Evolutionary conservation across 495 filamentous ascomycete species (phyloP).

Genomic region (Penicillium parvum): DNA sequence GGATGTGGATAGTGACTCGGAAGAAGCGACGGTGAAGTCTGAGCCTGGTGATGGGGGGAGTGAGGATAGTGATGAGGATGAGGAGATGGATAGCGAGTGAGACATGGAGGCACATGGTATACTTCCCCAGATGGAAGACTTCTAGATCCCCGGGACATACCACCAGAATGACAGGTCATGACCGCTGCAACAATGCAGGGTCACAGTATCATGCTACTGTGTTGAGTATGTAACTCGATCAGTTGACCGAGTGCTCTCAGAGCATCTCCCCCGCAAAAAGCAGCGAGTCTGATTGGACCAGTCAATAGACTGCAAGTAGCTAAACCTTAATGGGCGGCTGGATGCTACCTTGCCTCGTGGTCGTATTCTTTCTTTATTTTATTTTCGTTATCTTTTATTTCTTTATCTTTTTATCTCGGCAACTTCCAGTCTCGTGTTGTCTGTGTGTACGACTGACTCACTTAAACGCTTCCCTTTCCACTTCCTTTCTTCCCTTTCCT

Average conservation of each 20-base stretch:
- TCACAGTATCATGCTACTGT: too few relatives aligned
- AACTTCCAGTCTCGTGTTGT: neutral
- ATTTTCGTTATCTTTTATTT: neutral
- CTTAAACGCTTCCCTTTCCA: neutral
- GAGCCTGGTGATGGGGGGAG: slow-evolving; percentile 7
- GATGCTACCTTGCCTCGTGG: slow-evolving; percentile 24
- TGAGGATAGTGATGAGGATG: neutral
- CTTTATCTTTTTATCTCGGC: neutral
- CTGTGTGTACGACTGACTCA: neutral
- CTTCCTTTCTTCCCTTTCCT: neutral
- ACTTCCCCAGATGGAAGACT: too few relatives aligned
- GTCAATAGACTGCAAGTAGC: too few relatives aligned
- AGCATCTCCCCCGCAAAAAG: slow-evolving; percentile 5
- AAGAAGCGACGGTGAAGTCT: slow-evolving; percentile 8
- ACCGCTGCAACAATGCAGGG: too few relatives aligned
- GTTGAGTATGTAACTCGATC: too few relatives aligned
- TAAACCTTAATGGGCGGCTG: slow-evolving; percentile 1
- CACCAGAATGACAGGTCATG: too few relatives aligned
- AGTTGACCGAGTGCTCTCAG: too few relatives aligned
- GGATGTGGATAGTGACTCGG: slow-evolving; percentile 11
- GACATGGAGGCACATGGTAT: neutral
- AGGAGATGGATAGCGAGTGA: slow-evolving; percentile 4
- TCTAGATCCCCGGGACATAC: too few relatives aligned
- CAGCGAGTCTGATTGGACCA: too few relatives aligned
- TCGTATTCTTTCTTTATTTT: slow-evolving; percentile 10